phyloP scores from a whole-genome alignment of 192 early-diverging fungal genomes.

The Martensiomyces pterosporus region DNA sequence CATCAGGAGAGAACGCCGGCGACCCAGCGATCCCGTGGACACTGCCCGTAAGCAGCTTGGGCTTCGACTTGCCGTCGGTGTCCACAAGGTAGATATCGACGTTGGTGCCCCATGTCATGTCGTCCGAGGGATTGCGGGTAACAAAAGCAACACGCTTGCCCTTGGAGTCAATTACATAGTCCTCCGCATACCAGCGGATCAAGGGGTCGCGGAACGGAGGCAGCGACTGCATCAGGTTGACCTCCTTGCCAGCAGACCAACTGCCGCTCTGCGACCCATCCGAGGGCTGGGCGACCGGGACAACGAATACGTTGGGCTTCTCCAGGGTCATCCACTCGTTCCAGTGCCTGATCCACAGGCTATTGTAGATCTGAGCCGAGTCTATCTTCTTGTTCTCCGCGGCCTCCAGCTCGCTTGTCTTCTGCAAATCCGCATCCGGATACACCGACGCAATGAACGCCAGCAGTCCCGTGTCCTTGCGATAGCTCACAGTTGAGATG shows the following conservation, averaged over 20 bases:
- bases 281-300: not conserved
- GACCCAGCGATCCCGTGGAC: slow-evolving; percentile 53
- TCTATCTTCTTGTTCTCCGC: slow-evolving; percentile 35
- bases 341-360: slow-evolving; percentile 74
- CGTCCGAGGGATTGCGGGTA: slow-evolving; percentile 51
- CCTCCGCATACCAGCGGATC: slow-evolving; percentile 45
- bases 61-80: slow-evolving; percentile 1
- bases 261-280: slow-evolving; percentile 37
- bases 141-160: slow-evolving; percentile 61
- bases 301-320: slow-evolving; percentile 18
- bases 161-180: slow-evolving; percentile 59
- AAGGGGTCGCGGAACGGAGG: slow-evolving; percentile 19
- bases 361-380: slow-evolving; percentile 57
- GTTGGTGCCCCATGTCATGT: slow-evolving; percentile 63
- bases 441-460: slow-evolving; percentile 47
- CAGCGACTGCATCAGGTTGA: slow-evolving; percentile 16
- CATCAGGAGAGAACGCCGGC: slow-evolving; percentile 64
- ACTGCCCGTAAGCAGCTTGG: slow-evolving; percentile 44
- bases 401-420: slow-evolving; percentile 43
- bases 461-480: not conserved
- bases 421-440: slow-evolving; percentile 46
- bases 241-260: slow-evolving; percentile 6
- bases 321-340: slow-evolving; percentile 55
- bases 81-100: slow-evolving; percentile 55
- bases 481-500: slow-evolving; percentile 16